Evolutionary conservation across 108 stramenopile genomes (phyloP).

Genomic region (Pseudonitzschia pungens): DNA sequence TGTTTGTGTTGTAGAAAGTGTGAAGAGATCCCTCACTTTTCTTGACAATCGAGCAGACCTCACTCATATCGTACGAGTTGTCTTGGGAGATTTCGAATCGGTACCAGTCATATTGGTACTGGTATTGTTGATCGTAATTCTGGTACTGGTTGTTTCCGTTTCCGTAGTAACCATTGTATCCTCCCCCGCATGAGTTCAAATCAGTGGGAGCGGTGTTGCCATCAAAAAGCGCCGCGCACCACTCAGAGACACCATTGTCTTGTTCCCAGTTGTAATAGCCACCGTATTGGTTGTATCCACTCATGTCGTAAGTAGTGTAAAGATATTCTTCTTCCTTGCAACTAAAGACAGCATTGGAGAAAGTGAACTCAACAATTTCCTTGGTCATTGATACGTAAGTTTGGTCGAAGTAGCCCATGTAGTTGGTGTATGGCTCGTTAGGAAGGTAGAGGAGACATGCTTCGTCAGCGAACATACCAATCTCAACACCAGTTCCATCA

Average conservation of each 20-base stretch:
- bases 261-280: constrained; percentile 18
- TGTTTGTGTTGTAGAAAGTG: constrained; percentile 28
- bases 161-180: not conserved
- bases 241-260: constrained; percentile 25
- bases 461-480: constrained; percentile 67
- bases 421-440: constrained; percentile 19
- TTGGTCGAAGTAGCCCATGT: constrained; percentile 27
- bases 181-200: not conserved
- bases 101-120: constrained; percentile 42
- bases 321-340: constrained; percentile 30
- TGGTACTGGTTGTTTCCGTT: constrained; percentile 7
- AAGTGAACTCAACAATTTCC: constrained; percentile 41
- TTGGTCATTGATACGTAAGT: constrained; percentile 26
- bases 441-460: constrained; percentile 53
- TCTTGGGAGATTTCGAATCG: constrained; percentile 37
- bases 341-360: constrained; percentile 31
- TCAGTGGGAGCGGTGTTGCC: not conserved
- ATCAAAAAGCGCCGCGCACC: not conserved
- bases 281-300: constrained; percentile 31
- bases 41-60: constrained; percentile 30
- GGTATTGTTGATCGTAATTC: constrained; percentile 9
- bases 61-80: constrained; percentile 21
- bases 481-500: constrained; percentile 65
- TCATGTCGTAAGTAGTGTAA: constrained; percentile 24
- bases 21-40: constrained; percentile 18